Percentiles rank a stretch among this genome's conserved stretches.
Evolutionary conservation across 495 filamentous ascomycete species (phyloP).

Genomic region (Cairneyella variabilis): DNA sequence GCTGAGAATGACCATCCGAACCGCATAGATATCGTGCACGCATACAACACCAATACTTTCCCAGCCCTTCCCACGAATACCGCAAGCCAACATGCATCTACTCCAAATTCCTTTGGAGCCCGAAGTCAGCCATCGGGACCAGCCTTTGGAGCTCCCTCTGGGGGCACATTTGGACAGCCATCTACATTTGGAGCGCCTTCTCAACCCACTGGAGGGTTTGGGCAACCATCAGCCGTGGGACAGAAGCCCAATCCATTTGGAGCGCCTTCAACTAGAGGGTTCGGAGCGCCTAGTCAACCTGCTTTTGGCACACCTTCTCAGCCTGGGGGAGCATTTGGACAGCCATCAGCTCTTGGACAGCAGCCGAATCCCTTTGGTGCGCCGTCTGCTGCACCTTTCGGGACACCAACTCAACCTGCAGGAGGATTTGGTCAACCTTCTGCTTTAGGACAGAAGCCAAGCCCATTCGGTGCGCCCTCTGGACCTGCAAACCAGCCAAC

Average conservation of each 20-base stretch:
- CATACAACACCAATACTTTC: conserved; percentile 35
- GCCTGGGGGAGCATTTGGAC: not conserved
- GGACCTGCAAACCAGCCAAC: conserved; percentile 3
- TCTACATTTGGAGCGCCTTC: conserved; percentile 7
- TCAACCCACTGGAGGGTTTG: not conserved
- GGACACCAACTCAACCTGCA: not conserved
- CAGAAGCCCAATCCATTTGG: conserved; percentile 20
- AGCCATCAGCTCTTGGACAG: conserved; percentile 10
- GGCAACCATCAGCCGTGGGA: conserved; percentile 18
- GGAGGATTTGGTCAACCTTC: conserved; percentile 23
- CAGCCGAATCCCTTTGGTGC: conserved; percentile 19
- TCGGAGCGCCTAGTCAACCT: no score
- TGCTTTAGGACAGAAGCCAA: conserved; percentile 11
- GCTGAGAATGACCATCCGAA: conserved; percentile 75
- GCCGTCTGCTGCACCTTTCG: conserved; percentile 2
- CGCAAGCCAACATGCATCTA: not conserved
- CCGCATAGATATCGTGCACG: conserved; percentile 69
- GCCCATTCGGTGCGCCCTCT: conserved; percentile 15
- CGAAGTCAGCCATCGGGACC: conserved; percentile 5
- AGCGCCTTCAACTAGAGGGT: no score
- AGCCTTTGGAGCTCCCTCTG: conserved; percentile 6
- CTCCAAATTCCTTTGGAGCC: conserved; percentile 16
- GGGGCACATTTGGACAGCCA: not conserved
- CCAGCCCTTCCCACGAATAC: no score
- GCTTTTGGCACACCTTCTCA: not conserved